A percentile compares a stretch with the other conserved stretches of the same genome.
These are phyloP conservation scores for Cladorrhinum sp. DNA, from an alignment of 2,329 filamentous ascomycete genomes.

Conservation along the genomic window DNA sequence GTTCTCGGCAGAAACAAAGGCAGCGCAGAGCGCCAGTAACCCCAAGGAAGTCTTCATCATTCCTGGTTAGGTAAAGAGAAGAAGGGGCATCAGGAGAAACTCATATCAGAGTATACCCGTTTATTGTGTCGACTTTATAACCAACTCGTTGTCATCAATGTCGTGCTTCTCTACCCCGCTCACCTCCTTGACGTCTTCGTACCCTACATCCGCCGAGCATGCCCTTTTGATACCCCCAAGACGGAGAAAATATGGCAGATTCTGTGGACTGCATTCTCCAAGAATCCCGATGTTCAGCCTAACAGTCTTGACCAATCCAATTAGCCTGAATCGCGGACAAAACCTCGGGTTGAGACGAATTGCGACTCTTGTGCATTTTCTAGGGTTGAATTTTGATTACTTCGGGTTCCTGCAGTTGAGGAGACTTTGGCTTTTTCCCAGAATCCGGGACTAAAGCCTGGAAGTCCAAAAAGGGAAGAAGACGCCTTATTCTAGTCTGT, in stretches of 20 bases:
- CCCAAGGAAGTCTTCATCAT: conserved; percentile 2
- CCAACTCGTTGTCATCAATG: neutral
- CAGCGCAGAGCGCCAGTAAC: conserved; percentile 20
- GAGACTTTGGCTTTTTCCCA: neutral
- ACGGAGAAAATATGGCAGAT: neutral
- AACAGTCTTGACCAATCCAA: neutral
- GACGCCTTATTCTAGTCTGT: no score
- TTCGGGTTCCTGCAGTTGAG: neutral
- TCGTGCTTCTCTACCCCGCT: neutral
- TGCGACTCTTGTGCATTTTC: neutral
- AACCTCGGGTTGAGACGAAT: neutral
- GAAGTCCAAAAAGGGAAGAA: neutral
- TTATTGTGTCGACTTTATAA: neutral
- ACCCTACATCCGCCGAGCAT: no score
- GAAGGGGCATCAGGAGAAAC: neutral
- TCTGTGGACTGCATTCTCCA: neutral
- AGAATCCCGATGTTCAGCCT: neutral
- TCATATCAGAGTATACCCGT: neutral
- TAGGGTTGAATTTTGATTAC: neutral
- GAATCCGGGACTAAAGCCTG: neutral
- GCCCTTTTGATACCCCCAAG: neutral
- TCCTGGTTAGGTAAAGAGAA: neutral
- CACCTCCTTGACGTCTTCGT: neutral
- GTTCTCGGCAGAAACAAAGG: conserved; percentile 52
- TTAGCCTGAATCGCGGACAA: neutral